Evolutionary conservation across 1,284 basidiomycete genomes (phyloP).

Genomic region (Stereum hirsutum): DNA sequence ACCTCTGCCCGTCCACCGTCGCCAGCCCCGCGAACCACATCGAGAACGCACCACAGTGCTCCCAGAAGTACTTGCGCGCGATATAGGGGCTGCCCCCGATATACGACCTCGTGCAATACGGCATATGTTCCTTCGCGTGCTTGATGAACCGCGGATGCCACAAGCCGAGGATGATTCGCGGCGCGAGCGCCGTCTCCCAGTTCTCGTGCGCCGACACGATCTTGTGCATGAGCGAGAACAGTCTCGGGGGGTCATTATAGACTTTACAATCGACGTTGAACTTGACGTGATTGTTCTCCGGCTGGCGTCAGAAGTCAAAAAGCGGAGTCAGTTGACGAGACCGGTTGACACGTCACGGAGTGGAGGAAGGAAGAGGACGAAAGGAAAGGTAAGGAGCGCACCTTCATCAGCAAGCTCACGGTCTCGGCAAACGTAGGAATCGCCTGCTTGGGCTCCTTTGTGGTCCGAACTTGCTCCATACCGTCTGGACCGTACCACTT

Average conservation of each 20-base stretch:
- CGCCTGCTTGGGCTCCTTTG: slow-evolving; percentile 72
- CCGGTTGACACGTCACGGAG: slow-evolving; percentile 3
- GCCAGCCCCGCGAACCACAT: slow-evolving; percentile 75
- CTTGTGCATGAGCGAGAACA: slow-evolving; percentile 82
- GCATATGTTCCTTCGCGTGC: slow-evolving; percentile 68
- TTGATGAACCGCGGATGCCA: slow-evolving; percentile 92
- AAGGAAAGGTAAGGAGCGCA: slow-evolving; percentile 26
- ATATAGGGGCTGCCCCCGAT: slow-evolving; percentile 69
- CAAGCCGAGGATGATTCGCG: slow-evolving; percentile 82
- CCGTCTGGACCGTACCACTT: slow-evolving; percentile 67
- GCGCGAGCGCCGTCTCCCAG: slow-evolving; percentile 80
- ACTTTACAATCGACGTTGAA: slow-evolving; percentile 95
- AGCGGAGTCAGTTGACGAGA: too few species aligned
- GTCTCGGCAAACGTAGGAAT: slow-evolving; percentile 88
- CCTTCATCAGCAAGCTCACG: slow-evolving; percentile 73
- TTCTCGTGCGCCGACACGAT: slow-evolving; percentile 62
- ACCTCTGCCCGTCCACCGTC: slow-evolving; percentile 67
- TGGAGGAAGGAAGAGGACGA: slow-evolving; percentile 3
- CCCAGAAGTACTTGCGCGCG: slow-evolving; percentile 87
- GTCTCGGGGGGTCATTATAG: slow-evolving; percentile 81
- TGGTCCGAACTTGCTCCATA: slow-evolving; percentile 79
- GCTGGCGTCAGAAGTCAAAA: slow-evolving; percentile 29
- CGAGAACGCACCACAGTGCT: slow-evolving; percentile 82
- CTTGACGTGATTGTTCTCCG: slow-evolving; percentile 77
- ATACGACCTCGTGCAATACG: slow-evolving; percentile 79